Evolutionary conservation across 805 yeast species (phyloP), one percentile per base, ranked within the genome.

Genomic region (Maudiozyma serrabonitensis): DNA sequence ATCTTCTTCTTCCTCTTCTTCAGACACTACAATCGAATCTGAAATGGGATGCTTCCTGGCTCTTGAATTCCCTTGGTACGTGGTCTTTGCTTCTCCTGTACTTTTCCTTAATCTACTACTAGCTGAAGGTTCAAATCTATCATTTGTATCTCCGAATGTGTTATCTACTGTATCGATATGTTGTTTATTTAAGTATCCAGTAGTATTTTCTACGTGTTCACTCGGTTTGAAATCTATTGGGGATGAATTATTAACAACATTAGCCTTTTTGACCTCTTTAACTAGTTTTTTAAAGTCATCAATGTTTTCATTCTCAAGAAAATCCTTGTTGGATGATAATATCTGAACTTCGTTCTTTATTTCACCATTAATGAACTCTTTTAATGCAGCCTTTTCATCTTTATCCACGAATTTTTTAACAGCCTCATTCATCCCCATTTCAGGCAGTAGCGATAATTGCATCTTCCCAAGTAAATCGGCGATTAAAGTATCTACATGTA

Each of bases 341-440:
- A 78, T 59, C 15, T 74, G 69, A 16, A 80, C 70, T 54, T 81
- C 84, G 32, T 70, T 73, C 9, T 66, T 69, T 43, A 82, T 68
- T 56, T 84, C 87, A 25, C 66, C 62, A 42, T 77, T 77, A 23
- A 85, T 75, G 56, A 78, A 84, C n/a, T 74, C 76, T 41, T 77
- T 79, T 46, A 91, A 68, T 0, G 90, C 80, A 35, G 72, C 69
- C 59, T 83, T 86, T 62, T 90, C 96, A 52, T 89, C 96, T 55
- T 86, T 87, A 42, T 83, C 88, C 4, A 93, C 81, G 61, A 80
- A 84, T 49, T 74, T 75, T 47, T 77, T 75, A 1, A 93, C 77
- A 0, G 95, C 91, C 34, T 81, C 79, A 45, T 80, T 79, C 63
- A 90, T 74, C 0, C 93, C 95, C 11, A 71, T 66, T 54, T 86